phyloP scores from a whole-genome alignment of 257 asterid genomes.

The Cinchona pubescens region DNA sequence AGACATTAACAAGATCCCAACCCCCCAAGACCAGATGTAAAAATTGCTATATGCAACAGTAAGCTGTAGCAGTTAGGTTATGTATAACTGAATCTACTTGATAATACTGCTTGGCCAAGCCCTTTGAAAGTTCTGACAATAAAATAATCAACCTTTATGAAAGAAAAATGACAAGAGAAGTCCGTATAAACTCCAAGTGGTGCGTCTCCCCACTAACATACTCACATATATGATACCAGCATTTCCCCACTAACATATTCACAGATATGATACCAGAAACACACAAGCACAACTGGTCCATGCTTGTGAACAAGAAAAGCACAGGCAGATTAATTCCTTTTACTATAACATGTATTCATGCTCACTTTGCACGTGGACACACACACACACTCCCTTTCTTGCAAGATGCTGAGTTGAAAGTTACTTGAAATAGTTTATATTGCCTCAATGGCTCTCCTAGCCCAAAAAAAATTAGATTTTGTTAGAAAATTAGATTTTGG shows the following conservation, averaged over 20 bases:
- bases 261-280: neutral
- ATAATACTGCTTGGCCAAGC: neutral
- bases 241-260: neutral
- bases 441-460: neutral
- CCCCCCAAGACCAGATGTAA: neutral
- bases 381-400: neutral
- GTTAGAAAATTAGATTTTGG: too few species aligned
- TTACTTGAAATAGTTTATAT: neutral
- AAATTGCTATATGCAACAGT: neutral
- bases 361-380: neutral
- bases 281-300: neutral
- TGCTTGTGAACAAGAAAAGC: too few species aligned
- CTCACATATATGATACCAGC: neutral
- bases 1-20: neutral
- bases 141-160: neutral
- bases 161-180: neutral
- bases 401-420: neutral
- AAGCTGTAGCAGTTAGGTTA: neutral
- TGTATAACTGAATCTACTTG: neutral
- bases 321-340: neutral
- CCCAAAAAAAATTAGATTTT: neutral
- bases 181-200: neutral
- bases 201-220: neutral
- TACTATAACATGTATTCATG: neutral
- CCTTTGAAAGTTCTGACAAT: neutral